These are phyloP conservation scores for Lolium multiflorum DNA, from an alignment of 176 grass and related monocot genomes.

Conservation along the genomic window DNA sequence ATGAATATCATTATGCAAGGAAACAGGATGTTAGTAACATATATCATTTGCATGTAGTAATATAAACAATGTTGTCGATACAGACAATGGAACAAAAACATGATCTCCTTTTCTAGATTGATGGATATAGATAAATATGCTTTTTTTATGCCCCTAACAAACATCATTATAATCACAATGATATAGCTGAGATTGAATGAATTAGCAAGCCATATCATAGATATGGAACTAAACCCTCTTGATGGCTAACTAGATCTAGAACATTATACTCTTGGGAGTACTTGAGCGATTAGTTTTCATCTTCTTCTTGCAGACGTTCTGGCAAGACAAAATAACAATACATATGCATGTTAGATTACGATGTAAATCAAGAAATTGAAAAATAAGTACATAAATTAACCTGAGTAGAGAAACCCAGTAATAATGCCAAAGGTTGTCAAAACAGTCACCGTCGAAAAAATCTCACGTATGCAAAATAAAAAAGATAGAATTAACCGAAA, in stretches of 20 bases:
- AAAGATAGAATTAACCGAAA: background rate
- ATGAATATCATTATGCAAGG: no score
- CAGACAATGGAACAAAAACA: no score
- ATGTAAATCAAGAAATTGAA: background rate
- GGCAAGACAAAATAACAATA: no score
- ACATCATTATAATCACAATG: background rate
- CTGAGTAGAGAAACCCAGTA: background rate
- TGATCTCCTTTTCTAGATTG: background rate
- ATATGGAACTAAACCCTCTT: background rate
- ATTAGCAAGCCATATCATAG: background rate
- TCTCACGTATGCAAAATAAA: background rate
- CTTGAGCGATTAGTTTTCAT: background rate
- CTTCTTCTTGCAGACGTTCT: background rate
- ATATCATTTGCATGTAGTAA: no score
- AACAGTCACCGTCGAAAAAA: background rate
- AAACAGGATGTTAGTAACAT: no score
- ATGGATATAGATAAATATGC: background rate
- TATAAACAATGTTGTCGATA: no score
- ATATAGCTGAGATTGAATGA: background rate
- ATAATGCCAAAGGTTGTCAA: background rate
- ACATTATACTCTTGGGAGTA: background rate
- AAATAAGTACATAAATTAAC: conserved; percentile 19
- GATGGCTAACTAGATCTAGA: background rate
- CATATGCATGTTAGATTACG: background rate
- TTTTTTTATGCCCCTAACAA: background rate